These are phyloP conservation scores for Tulasnella sp. DNA, from an alignment of 768 basidiomycete genomes.

Conservation along the genomic window DNA sequence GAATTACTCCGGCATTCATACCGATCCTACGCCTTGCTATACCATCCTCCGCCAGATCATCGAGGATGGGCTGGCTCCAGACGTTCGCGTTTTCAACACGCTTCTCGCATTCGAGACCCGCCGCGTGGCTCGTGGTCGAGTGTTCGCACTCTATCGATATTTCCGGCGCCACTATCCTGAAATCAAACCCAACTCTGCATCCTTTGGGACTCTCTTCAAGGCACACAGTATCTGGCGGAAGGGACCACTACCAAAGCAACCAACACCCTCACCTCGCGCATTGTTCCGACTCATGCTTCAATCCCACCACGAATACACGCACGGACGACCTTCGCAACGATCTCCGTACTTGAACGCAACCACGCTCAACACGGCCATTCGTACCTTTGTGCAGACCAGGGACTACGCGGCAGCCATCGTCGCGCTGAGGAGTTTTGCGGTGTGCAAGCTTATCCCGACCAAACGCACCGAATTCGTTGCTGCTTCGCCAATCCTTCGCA, in stretches of 20 bases:
- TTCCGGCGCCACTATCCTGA: constrained; percentile 1
- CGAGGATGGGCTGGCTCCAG: constrained; percentile 2
- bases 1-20: neutral
- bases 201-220: constrained; percentile 14
- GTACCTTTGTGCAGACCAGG: constrained; percentile 12
- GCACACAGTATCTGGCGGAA: neutral
- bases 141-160: constrained; percentile 16
- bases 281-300: constrained; percentile 11
- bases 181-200: constrained; percentile 5
- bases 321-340: constrained; percentile 16
- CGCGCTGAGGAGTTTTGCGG: constrained; percentile 6
- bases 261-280: neutral
- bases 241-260: neutral
- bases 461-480: constrained; percentile 5
- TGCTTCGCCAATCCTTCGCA: constrained; percentile 9
- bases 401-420: constrained; percentile 21
- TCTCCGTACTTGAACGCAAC: constrained; percentile 2
- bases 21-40: neutral
- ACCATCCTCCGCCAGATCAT: constrained; percentile 6
- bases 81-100: constrained; percentile 21
- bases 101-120: constrained; percentile 18
- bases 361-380: constrained; percentile 9
- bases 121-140: neutral
- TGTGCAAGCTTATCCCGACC: constrained; percentile 11
- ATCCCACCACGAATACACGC: constrained; percentile 17